A percentile compares a stretch with the other conserved stretches of the same genome.
These are phyloP conservation scores for Solanum piurae DNA, from an alignment of 257 asterid species.

Conservation along the genomic window DNA sequence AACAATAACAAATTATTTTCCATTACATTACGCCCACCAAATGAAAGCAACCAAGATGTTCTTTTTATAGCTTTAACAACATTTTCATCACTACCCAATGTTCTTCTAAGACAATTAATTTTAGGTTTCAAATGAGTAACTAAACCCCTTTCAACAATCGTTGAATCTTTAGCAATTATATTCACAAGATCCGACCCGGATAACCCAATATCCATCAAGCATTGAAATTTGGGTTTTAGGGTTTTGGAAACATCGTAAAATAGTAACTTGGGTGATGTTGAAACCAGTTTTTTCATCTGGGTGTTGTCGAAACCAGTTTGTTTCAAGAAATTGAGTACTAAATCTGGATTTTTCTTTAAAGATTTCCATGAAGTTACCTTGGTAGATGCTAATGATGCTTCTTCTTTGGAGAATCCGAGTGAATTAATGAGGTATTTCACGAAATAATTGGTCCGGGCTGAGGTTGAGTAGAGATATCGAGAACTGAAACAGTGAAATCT, in stretches of 20 bases:
- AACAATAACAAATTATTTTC: not conserved
- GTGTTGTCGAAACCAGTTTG: not conserved
- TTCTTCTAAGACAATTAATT: not conserved
- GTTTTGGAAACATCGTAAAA: not conserved
- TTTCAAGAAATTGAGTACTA: conserved; percentile 3
- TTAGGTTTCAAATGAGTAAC: not conserved
- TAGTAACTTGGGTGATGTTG: not conserved
- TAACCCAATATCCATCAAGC: not conserved
- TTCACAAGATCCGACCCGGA: not conserved
- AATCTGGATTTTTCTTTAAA: not conserved
- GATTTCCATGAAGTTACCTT: conserved; percentile 1
- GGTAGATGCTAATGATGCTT: not conserved
- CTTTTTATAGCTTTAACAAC: not conserved
- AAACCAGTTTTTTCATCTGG: conserved; percentile 5
- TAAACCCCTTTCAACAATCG: not conserved
- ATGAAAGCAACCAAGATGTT: not conserved
- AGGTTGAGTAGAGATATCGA: not conserved
- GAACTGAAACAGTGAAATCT: not conserved
- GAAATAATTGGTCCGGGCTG: not conserved
- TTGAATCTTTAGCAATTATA: not conserved
- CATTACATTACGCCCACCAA: not conserved
- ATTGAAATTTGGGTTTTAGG: conserved; percentile 7
- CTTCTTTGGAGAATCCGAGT: not conserved
- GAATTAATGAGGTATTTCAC: not conserved
- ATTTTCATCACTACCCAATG: not conserved